Conservation (phyloP, 768 basidiomycete genomes). For the Austroboletus festivus region DNA sequence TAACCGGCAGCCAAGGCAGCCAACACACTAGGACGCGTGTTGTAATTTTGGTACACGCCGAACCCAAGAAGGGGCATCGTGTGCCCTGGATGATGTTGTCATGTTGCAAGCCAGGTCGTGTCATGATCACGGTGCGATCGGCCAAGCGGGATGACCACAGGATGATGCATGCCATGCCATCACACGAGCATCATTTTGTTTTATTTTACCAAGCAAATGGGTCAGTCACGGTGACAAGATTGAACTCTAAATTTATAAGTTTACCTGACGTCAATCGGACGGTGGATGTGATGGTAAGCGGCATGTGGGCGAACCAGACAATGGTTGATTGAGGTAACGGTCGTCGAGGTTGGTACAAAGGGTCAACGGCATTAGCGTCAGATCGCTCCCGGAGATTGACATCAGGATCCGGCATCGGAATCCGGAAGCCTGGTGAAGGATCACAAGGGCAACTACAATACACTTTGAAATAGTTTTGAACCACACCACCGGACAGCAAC, state of each 20-base stretch:
- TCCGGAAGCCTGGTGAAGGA: not conserved
- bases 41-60: conserved; percentile 67
- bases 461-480: too few species aligned
- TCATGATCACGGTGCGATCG: conserved; percentile 6
- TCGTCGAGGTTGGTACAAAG: not conserved
- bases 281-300: conserved; percentile 30
- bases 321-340: conserved; percentile 15
- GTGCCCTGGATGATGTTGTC: conserved; percentile 51
- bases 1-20: conserved; percentile 70
- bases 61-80: conserved; percentile 66
- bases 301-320: conserved; percentile 17
- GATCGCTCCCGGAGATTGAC: not conserved
- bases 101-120: not conserved
- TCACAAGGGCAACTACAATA: too few species aligned
- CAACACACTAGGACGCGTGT: conserved; percentile 50
- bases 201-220: too few species aligned
- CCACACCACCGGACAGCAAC: not conserved
- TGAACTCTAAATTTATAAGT: conserved; percentile 14
- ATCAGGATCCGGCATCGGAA: conserved; percentile 2
- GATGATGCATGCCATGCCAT: too few species aligned
- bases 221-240: too few species aligned
- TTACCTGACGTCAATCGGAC: conserved; percentile 38
- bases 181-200: too few species aligned
- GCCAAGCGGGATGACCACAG: not conserved
- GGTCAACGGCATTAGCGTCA: conserved; percentile 1